Evolutionary conservation across 2,329 filamentous ascomycete genomes (phyloP), one percentile per base, ranked within the genome.

Genomic region (Epicoccum nigrum): DNA sequence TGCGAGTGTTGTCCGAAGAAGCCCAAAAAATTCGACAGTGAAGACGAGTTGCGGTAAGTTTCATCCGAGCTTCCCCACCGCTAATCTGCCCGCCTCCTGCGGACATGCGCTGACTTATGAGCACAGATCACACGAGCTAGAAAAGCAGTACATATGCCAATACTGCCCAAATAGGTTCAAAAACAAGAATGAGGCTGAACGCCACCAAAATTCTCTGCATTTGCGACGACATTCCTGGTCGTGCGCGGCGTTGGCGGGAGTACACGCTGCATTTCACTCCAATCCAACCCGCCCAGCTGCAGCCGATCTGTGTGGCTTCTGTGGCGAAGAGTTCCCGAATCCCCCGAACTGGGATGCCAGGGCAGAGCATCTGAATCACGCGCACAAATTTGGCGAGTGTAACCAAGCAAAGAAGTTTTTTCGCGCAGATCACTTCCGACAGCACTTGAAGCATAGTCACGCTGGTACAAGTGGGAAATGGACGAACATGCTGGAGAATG

Each of bases 351-450:
- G 92, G 92, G 89, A 96, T 44, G 81, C 85, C 55, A 86, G 94
- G 51, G 86, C 92, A 45, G 87, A 89, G 49, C 94, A 99, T 77
- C 78, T 99, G 45, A 92, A 92, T 68, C 87, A 90, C 64, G 84
- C 92, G 58, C 94, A 99, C 79, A 99, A 99, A 71, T 99, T 96
- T 71, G 86, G 92, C 57, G 94, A 97, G 76, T 99, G 94, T 82
- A 99, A 99, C 73, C 92, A 94, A 67, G 89, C 89, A 62, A 99
- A 99, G 80, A 97, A 97, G 73, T 99, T 99, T 74, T 99, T 89
- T 78, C 85, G 94, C 30, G 94, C 94, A 27, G 94, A 99, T 73
- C 94, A 99, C 73, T 99, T 99, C 80, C 86, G 94, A 53, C 94
- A 99, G 74, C 94, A 99, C 75, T 80, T 99, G 51, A 99, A 97